Percentiles rank a stretch among this genome's conserved stretches.
These are phyloP conservation scores for Cokeromyces recurvatus DNA, from an alignment of 371 early-diverging fungal species.

Conservation along the genomic window DNA sequence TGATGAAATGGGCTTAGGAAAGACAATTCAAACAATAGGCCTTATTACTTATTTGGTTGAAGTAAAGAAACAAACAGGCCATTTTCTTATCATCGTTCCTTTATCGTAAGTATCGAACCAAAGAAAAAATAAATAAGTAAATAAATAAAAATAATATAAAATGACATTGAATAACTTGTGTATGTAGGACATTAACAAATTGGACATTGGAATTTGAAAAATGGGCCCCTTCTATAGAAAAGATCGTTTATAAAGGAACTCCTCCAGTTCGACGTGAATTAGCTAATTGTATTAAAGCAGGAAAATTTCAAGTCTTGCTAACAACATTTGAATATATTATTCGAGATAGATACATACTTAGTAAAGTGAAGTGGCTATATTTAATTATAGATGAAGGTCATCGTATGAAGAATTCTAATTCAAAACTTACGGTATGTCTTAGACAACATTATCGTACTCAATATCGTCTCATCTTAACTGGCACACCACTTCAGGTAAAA, in stretches of 20 bases:
- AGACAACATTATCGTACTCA: constrained; percentile 80
- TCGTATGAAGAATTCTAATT: constrained; percentile 95
- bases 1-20: constrained; percentile 99
- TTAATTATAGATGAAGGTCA: constrained; percentile 99
- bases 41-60: constrained; percentile 93
- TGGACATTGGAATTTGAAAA: constrained; percentile 97
- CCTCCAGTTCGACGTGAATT: constrained; percentile 71
- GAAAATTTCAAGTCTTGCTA: constrained; percentile 90
- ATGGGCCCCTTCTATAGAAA: constrained; percentile 93
- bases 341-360: constrained; percentile 79
- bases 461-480: constrained; percentile 96
- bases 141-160: no score
- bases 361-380: constrained; percentile 91
- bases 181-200: constrained; percentile 79
- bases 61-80: constrained; percentile 86
- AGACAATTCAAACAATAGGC: constrained; percentile 98
- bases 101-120: constrained; percentile 77
- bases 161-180: not conserved
- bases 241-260: constrained; percentile 88
- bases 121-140: no score
- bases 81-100: constrained; percentile 93
- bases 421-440: constrained; percentile 81
- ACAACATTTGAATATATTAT: constrained; percentile 99
- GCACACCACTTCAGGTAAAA: constrained; percentile 95
- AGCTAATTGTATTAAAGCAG: constrained; percentile 61